Conservation (phyloP, 371 early-diverging fungal species). For the Blakeslea trispora region DNA sequence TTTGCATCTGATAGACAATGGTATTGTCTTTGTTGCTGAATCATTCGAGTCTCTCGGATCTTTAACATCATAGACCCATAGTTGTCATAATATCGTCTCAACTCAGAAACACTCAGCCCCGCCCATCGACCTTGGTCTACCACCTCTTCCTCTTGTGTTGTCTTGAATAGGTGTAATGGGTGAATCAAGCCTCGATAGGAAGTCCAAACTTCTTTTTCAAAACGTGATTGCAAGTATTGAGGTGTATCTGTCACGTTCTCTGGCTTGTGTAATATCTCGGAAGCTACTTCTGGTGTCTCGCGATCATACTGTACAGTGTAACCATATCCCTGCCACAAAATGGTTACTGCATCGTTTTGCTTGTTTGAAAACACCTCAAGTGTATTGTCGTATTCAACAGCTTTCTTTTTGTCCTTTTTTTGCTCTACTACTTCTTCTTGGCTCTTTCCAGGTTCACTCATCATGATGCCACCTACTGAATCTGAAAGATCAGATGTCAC, state of each 20-base stretch:
- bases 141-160: conserved; percentile 7
- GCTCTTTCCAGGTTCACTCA: conserved; percentile 17
- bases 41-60: conserved; percentile 39
- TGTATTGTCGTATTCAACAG: conserved; percentile 44
- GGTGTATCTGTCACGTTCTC: not conserved
- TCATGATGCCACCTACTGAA: conserved; percentile 34
- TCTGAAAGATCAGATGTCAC: conserved; percentile 42
- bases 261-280: conserved; percentile 5
- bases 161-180: conserved; percentile 33
- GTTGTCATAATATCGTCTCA: conserved; percentile 41
- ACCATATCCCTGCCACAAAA: conserved; percentile 50
- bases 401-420: conserved; percentile 18
- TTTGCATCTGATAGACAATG: conserved; percentile 15
- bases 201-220: conserved; percentile 37
- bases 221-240: conserved; percentile 13
- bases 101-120: conserved; percentile 31
- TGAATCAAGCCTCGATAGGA: conserved; percentile 41
- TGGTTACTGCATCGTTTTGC: conserved; percentile 9
- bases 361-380: conserved; percentile 26
- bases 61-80: conserved; percentile 50
- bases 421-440: conserved; percentile 1
- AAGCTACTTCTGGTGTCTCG: conserved; percentile 8
- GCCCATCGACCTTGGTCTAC: conserved; percentile 23
- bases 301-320: conserved; percentile 13
- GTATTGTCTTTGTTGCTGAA: conserved; percentile 38